phyloP scores from a whole-genome alignment of 1,284 basidiomycete species.

The Ganoderma leucocontextum region DNA sequence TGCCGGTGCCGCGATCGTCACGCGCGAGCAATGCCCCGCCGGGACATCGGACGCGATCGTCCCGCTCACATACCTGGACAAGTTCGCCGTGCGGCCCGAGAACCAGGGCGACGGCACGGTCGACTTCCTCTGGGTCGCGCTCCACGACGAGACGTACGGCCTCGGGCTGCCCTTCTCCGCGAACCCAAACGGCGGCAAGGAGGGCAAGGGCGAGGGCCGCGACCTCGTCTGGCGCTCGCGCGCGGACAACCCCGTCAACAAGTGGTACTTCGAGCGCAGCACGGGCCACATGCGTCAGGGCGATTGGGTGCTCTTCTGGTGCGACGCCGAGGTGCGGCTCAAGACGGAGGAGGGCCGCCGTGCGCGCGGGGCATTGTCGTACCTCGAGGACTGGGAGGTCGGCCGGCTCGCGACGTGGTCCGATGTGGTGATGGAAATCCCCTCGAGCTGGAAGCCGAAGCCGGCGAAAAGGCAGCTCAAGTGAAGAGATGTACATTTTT shows the following conservation, averaged over 20 bases:
- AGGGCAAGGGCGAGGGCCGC: conserved; percentile 88
- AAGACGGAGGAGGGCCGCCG: conserved; percentile 71
- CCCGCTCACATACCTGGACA: conserved; percentile 94
- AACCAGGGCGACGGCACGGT: conserved; percentile 99
- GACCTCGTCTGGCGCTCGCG: conserved; percentile 97
- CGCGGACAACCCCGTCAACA: conserved; percentile 95
- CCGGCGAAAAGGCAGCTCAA: conserved; percentile 35
- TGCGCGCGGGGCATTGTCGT: conserved; percentile 68
- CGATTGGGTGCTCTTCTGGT: conserved; percentile 97
- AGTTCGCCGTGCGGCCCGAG: conserved; percentile 95
- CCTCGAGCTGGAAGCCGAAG: conserved; percentile 75
- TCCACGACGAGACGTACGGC: conserved; percentile 98
- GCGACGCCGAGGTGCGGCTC: conserved; percentile 90
- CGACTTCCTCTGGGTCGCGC: conserved; percentile 98
- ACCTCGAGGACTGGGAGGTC: conserved; percentile 84
- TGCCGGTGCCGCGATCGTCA: conserved; percentile 94
- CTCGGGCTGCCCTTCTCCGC: conserved; percentile 93
- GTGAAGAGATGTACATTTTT: conserved; percentile 15
- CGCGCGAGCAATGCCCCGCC: conserved; percentile 70
- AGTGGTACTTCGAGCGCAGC: conserved; percentile 98
- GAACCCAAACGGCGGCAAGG: conserved; percentile 94
- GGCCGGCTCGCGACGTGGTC: conserved; percentile 83
- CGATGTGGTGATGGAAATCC: conserved; percentile 77
- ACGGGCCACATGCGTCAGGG: conserved; percentile 90
- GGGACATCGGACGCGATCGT: conserved; percentile 39